phyloP scores from a whole-genome alignment of 441 rosid species.

The Geranium incanum region DNA sequence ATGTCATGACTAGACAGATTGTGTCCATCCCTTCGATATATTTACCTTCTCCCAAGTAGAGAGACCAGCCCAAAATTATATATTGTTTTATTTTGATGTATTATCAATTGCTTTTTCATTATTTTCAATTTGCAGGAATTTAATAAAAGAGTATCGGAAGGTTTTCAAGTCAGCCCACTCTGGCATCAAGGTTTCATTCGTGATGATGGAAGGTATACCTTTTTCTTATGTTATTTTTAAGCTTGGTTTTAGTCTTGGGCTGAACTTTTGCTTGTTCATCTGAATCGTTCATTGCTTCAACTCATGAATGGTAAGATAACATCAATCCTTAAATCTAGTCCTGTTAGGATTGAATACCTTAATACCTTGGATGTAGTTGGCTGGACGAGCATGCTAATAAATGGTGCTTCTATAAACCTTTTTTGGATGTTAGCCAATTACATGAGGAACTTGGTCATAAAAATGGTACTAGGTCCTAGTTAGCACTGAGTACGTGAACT shows the following conservation, averaged over 20 bases:
- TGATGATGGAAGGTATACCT: constrained; percentile 79
- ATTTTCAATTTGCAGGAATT: constrained; percentile 46
- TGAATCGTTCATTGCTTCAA: not conserved
- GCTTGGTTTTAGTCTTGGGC: constrained; percentile 13
- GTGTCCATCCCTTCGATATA: not conserved
- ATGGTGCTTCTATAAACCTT: not conserved
- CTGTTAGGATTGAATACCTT: not conserved
- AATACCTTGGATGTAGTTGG: not conserved
- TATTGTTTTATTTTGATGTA: not conserved
- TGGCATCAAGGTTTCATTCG: constrained; percentile 93
- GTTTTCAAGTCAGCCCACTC: constrained; percentile 86
- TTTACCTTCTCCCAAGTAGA: not conserved
- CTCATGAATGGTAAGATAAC: constrained; percentile 5
- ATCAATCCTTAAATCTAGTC: not conserved
- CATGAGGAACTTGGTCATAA: not conserved
- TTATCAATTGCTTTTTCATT: not conserved
- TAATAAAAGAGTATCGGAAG: constrained; percentile 58
- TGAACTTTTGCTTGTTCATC: not conserved
- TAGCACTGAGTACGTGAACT: not conserved
- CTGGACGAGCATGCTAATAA: not conserved
- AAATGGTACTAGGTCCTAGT: not conserved
- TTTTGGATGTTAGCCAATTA: not conserved
- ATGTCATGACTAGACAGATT: not conserved
- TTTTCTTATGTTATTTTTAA: constrained; percentile 5
- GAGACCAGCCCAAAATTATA: not conserved